Conservation (phyloP, 1,284 basidiomycete genomes). For the Marasmius oreades region DNA sequence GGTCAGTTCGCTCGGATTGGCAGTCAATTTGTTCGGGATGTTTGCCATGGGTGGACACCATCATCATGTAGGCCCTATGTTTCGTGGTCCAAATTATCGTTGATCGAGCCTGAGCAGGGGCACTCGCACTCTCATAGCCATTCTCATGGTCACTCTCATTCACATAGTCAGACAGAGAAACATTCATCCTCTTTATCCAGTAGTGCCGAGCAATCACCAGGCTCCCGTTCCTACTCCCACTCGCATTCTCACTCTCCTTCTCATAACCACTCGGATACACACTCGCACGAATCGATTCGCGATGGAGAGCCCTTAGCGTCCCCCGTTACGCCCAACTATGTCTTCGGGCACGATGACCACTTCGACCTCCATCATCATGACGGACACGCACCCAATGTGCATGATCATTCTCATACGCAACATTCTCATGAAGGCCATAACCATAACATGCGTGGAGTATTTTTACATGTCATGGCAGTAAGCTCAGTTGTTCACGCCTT, state of each 20-base stretch:
- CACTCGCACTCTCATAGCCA: slow-evolving; percentile 56
- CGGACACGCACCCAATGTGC: slow-evolving; percentile 47
- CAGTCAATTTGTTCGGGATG: slow-evolving; percentile 98
- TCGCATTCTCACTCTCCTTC: slow-evolving; percentile 28
- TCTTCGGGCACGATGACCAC: slow-evolving; percentile 60
- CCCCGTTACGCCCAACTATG: slow-evolving; percentile 57
- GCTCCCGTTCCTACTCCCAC: slow-evolving; percentile 29
- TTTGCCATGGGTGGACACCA: slow-evolving; percentile 97
- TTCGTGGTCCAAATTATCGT: slow-evolving; percentile 1
- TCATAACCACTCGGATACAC: slow-evolving; percentile 24
- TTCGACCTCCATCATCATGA: slow-evolving; percentile 50
- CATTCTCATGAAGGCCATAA: slow-evolving; percentile 79
- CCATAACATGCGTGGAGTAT: slow-evolving; percentile 99
- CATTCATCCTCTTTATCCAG: slow-evolving; percentile 16
- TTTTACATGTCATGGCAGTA: slow-evolving; percentile 89
- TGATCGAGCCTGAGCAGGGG: slow-evolving; percentile 32
- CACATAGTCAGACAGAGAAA: slow-evolving; percentile 24
- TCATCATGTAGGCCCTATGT: slow-evolving; percentile 60
- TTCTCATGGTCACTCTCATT: slow-evolving; percentile 33
- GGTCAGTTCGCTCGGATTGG: slow-evolving; percentile 86
- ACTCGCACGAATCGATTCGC: slow-evolving; percentile 21
- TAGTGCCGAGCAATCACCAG: slow-evolving; percentile 26
- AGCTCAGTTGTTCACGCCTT: slow-evolving; percentile 24
- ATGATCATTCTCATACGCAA: slow-evolving; percentile 41
- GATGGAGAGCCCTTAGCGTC: slow-evolving; percentile 23